These are phyloP conservation scores for Cystobasidium pallidum DNA, from an alignment of 1,284 basidiomycete genomes.

Conservation along the genomic window DNA sequence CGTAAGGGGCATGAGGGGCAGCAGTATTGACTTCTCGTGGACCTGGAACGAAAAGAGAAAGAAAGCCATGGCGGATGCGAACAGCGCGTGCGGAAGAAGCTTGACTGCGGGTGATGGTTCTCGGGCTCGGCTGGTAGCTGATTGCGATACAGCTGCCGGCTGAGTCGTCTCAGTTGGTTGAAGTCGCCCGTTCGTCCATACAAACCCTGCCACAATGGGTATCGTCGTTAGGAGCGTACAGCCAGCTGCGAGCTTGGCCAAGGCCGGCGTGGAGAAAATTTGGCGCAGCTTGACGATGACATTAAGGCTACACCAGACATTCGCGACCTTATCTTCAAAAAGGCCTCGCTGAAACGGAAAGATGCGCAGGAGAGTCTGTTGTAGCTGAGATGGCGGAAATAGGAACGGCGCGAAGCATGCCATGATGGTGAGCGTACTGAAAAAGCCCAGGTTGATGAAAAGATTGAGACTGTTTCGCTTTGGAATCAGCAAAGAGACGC, in stretches of 20 bases:
- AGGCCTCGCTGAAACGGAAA: slow-evolving; percentile 88
- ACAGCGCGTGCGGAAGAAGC: slow-evolving; percentile 54
- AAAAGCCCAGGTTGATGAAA: slow-evolving; percentile 68
- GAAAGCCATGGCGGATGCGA: slow-evolving; percentile 67
- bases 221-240: slow-evolving; percentile 56
- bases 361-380: slow-evolving; percentile 75
- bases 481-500: not conserved
- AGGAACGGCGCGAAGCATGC: slow-evolving; percentile 77
- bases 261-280: slow-evolving; percentile 47
- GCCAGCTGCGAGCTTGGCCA: slow-evolving; percentile 56
- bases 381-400: slow-evolving; percentile 62
- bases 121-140: not conserved
- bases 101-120: slow-evolving; percentile 49
- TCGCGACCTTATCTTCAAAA: slow-evolving; percentile 95
- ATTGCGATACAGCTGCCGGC: not conserved
- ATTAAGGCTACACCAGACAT: slow-evolving; percentile 90
- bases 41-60: slow-evolving; percentile 96
- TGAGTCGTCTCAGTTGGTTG: not conserved
- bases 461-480: slow-evolving; percentile 61
- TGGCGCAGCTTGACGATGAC: slow-evolving; percentile 79
- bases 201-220: slow-evolving; percentile 52
- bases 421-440: slow-evolving; percentile 63
- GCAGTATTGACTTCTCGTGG: slow-evolving; percentile 89
- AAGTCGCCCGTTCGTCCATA: slow-evolving; percentile 49
- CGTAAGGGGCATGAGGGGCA: slow-evolving; percentile 81